Evolutionary conservation across 108 stramenopile species (phyloP).

Genomic region (Cylindrotheca fusiformis): DNA sequence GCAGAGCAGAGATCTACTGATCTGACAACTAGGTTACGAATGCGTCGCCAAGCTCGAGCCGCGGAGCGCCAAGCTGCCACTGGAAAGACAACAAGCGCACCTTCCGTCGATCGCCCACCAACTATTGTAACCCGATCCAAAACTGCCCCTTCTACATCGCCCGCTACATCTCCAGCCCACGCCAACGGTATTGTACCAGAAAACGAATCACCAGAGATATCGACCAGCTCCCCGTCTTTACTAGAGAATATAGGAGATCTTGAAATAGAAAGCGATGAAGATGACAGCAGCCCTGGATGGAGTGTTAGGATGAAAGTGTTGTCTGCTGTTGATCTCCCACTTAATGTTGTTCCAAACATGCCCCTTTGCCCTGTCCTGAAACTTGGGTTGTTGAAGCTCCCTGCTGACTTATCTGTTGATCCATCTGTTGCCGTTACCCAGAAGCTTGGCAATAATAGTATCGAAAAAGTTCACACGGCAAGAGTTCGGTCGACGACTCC

Average conservation of each 20-base stretch:
- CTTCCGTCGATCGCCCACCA: background rate
- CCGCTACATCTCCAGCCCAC: conserved; percentile 1
- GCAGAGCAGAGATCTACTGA: conserved; percentile 1
- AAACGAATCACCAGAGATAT: too few relatives aligned
- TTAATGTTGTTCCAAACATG: conserved; percentile 53
- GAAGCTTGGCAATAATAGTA: conserved; percentile 18
- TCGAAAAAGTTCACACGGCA: conserved; percentile 23
- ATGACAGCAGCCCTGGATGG: conserved; percentile 21
- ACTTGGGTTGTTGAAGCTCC: conserved; percentile 48
- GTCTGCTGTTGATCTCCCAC: conserved; percentile 71
- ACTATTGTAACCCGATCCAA: background rate
- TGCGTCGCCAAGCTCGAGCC: conserved; percentile 31
- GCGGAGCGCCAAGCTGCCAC: conserved; percentile 12
- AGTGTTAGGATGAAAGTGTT: conserved; percentile 62
- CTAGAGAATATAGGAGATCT: too few relatives aligned
- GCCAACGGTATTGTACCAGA: too few relatives aligned
- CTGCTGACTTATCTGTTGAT: background rate
- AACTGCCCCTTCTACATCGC: background rate
- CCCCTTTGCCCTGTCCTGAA: conserved; percentile 78
- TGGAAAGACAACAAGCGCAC: background rate
- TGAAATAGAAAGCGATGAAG: background rate
- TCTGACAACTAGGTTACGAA: conserved; percentile 18
- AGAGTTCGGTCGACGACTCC: conserved; percentile 32
- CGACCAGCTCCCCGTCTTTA: too few relatives aligned
- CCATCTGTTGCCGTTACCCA: background rate